Base-by-base conservation (phyloP, 257 asterid genomes). In the Gentiana dahurica region DNA sequence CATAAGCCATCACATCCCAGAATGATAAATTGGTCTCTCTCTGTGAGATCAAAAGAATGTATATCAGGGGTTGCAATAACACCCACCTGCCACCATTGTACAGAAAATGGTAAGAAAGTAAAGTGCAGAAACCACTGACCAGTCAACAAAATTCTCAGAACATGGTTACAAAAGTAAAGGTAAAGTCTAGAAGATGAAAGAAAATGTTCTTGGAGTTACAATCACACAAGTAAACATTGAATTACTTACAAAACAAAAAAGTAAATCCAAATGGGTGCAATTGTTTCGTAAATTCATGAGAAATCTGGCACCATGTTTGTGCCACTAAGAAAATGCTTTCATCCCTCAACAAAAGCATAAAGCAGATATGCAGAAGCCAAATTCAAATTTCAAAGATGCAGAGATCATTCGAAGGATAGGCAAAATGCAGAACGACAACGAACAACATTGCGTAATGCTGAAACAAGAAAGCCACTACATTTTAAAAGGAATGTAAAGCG, bases 1-100 rank as follows among this genome's bases (percentile, higher is more conserved):
- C 97, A 89, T 79, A 89, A 77, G 77, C 97, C 97, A 74, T 89
- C 97, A 63, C 97, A 89, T 68, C 95, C 97, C 54, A 89, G 94
- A 70, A 89, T 84, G 57, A 89, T 74, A 63, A 89, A 89, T 66
- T 82, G 76, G 72, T 89, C 97, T 77, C 97, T 84, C 75, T 75
- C 86, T 32, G 95, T 86, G 8, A 89, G 83, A 70, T 80, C 94
- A 77, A 86, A 89, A n/a, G 97, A 89, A 71, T 82, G 89, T 60
- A 86, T 75, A 74, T 89, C 97, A 54, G 97, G 95, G 60, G 73
- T 71, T 67, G 97, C 88, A 69, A 78, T 71, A 62, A 89, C 95
- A 24, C 97, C 97, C 61, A 89, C 94, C 97, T 89, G 88, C 76
- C 24, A 78, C 36, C 55, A 1, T n/a, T 49, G 24, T 0, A 41